A percentile compares a stretch with the other conserved stretches of the same genome.
Evolutionary conservation across 2,329 filamentous ascomycete genomes (phyloP).

Genomic region (Pseudogymnoascus sp.): DNA sequence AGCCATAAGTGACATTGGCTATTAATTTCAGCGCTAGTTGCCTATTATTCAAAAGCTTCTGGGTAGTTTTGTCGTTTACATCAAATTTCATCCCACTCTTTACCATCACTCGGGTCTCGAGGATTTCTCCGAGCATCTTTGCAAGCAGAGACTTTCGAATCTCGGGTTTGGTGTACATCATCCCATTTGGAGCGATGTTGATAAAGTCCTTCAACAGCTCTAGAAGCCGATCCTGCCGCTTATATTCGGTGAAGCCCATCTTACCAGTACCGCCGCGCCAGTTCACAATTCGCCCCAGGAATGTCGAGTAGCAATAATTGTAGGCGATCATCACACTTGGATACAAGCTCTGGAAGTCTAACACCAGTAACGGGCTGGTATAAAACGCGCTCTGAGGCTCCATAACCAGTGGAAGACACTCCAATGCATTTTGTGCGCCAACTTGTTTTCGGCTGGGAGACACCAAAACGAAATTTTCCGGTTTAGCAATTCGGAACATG

Average conservation of each 20-base stretch:
- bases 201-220: slow-evolving; percentile 75
- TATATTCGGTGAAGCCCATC: slow-evolving; percentile 88
- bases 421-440: slow-evolving; percentile 84
- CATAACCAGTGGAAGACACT: slow-evolving; percentile 93
- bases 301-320: slow-evolving; percentile 98
- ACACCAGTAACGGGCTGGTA: slow-evolving; percentile 75
- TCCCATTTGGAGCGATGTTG: slow-evolving; percentile 90
- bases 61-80: slow-evolving; percentile 77
- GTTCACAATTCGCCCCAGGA: slow-evolving; percentile 71
- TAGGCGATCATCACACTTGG: slow-evolving; percentile 99
- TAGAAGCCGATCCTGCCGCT: slow-evolving; percentile 65
- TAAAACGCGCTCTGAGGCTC: slow-evolving; percentile 95
- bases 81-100: slow-evolving; percentile 94
- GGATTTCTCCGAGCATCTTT: slow-evolving; percentile 92
- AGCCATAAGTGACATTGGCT: slow-evolving; percentile 98
- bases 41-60: slow-evolving; percentile 83
- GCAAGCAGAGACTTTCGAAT: slow-evolving; percentile 85
- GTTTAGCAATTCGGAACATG: slow-evolving; percentile 97
- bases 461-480: slow-evolving; percentile 84
- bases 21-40: slow-evolving; percentile 92
- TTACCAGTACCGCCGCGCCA: slow-evolving; percentile 83
- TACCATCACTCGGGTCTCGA: slow-evolving; percentile 95
- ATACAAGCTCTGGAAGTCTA: slow-evolving; percentile 95
- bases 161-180: slow-evolving; percentile 84
- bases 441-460: slow-evolving; percentile 90